Conservation (phyloP, 768 basidiomycete species). For the Pholiota molesta region DNA sequence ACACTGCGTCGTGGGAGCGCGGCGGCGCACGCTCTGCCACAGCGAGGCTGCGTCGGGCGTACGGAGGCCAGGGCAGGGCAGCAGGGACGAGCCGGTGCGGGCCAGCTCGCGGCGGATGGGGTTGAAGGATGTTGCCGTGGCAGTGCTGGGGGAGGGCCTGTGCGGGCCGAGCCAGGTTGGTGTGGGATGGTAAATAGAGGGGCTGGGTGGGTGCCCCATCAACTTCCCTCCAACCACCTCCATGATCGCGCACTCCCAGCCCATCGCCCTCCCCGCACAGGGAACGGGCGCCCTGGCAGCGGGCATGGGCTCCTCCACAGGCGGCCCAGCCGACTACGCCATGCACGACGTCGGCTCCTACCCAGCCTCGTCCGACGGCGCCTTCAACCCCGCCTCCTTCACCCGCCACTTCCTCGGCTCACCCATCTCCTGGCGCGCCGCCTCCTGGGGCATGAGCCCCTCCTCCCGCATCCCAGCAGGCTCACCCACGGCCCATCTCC, state of each 20-base stretch:
- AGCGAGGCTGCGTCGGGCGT: background rate
- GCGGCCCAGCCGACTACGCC: conserved; percentile 27
- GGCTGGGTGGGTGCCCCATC: background rate
- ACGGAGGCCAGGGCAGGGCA: no score
- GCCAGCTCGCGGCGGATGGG: background rate
- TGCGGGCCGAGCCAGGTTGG: conserved; percentile 8
- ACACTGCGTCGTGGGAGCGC: background rate
- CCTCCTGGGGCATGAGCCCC: conserved; percentile 57
- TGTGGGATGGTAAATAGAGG: conserved; percentile 1
- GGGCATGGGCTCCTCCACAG: conserved; percentile 2
- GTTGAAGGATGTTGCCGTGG: conserved; percentile 18
- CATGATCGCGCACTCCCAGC: conserved; percentile 40
- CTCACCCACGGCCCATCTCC: conserved; percentile 61
- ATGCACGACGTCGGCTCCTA: conserved; percentile 57
- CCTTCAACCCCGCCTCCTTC: conserved; percentile 71
- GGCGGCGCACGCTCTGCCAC: background rate
- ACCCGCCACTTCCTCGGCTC: conserved; percentile 72
- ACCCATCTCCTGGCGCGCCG: conserved; percentile 70
- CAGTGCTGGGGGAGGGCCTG: conserved; percentile 12
- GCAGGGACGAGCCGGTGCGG: conserved; percentile 1
- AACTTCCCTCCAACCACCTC: conserved; percentile 9
- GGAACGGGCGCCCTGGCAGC: background rate
- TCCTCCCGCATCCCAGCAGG: conserved; percentile 59
- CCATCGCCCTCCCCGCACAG: conserved; percentile 45
- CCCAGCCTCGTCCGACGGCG: conserved; percentile 40